phyloP scores from a whole-genome alignment of 2,329 filamentous ascomycete genomes.

The Lasiodiplodia theobromae region DNA sequence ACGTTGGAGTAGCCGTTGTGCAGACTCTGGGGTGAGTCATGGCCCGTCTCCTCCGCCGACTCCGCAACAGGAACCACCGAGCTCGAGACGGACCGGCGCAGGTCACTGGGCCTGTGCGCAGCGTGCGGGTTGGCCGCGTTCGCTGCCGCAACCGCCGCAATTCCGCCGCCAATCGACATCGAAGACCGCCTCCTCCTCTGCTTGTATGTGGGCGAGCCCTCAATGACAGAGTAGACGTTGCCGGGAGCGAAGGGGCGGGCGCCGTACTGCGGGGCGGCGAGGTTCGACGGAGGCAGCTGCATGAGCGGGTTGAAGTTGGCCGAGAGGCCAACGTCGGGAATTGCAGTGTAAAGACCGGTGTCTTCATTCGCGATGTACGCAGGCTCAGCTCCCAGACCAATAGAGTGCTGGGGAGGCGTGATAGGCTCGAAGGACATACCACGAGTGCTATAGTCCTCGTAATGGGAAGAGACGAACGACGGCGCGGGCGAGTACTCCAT shows the following conservation, averaged over 20 bases:
- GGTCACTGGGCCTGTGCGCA: constrained; percentile 83
- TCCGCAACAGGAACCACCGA: constrained; percentile 85
- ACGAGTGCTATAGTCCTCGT: constrained; percentile 96
- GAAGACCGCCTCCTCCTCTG: constrained; percentile 93
- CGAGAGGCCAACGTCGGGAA: constrained; percentile 83
- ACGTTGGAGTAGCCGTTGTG: constrained; percentile 69
- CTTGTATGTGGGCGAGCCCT: constrained; percentile 98
- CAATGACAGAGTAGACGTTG: constrained; percentile 94
- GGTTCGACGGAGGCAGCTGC: constrained; percentile 84
- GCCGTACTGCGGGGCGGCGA: constrained; percentile 80
- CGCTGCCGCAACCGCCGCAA: constrained; percentile 69
- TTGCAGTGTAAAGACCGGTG: constrained; percentile 92
- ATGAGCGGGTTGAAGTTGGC: constrained; percentile 86
- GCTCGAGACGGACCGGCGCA: constrained; percentile 87
- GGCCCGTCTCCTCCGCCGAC: constrained; percentile 72
- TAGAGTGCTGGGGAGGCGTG: constrained; percentile 89
- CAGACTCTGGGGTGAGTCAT: constrained; percentile 80
- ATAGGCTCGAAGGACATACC: constrained; percentile 96
- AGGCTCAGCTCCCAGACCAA: constrained; percentile 83
- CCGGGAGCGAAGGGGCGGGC: constrained; percentile 73
- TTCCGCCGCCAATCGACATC: constrained; percentile 80
- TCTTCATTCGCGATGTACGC: constrained; percentile 99
- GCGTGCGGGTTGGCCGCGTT: constrained; percentile 59
- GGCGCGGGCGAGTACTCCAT: constrained; percentile 98
- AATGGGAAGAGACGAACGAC: constrained; percentile 98